Percentiles rank a stretch among this genome's conserved stretches.
Conservation (phyloP, 306 rosid genomes). For the Dryas octopetala region DNA sequence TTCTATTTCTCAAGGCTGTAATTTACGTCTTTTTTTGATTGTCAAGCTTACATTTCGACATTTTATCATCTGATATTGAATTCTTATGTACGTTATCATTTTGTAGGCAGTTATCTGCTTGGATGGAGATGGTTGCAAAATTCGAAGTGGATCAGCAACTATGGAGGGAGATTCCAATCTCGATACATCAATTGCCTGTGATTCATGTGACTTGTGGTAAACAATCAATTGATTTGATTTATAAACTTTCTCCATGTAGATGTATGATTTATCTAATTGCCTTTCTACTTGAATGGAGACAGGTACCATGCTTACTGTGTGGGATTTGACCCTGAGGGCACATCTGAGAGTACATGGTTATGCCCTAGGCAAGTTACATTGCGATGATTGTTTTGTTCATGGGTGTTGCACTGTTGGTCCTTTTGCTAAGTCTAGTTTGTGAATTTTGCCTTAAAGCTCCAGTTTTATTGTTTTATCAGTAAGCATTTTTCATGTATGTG, state of each 20-base stretch:
- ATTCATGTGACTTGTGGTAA: constrained; percentile 92
- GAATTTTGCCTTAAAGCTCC: constrained; percentile 1
- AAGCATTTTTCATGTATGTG: constrained; percentile 10
- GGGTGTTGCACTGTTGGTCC: constrained; percentile 20
- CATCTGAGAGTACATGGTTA: constrained; percentile 85
- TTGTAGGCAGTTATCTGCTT: constrained; percentile 97
- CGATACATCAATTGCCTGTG: constrained; percentile 97
- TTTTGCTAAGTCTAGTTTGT: background rate
- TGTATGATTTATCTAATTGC: constrained; percentile 16
- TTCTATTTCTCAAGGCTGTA: background rate
- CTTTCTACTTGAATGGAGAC: constrained; percentile 33
- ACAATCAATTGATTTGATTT: constrained; percentile 20
- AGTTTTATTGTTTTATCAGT: constrained; percentile 3
- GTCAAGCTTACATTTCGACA: background rate
- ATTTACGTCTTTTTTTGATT: background rate
- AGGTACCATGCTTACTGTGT: constrained; percentile 99
- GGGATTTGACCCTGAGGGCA: constrained; percentile 84
- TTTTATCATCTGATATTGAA: background rate
- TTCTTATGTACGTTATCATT: constrained; percentile 38
- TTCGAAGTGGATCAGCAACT: constrained; percentile 60
- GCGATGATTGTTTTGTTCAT: constrained; percentile 19
- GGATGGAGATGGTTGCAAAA: constrained; percentile 89
- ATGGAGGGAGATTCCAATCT: constrained; percentile 67
- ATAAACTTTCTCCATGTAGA: background rate
- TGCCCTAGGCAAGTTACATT: constrained; percentile 79